phyloP scores from a whole-genome alignment of 768 basidiomycete genomes.

The Boletus insuetus region DNA sequence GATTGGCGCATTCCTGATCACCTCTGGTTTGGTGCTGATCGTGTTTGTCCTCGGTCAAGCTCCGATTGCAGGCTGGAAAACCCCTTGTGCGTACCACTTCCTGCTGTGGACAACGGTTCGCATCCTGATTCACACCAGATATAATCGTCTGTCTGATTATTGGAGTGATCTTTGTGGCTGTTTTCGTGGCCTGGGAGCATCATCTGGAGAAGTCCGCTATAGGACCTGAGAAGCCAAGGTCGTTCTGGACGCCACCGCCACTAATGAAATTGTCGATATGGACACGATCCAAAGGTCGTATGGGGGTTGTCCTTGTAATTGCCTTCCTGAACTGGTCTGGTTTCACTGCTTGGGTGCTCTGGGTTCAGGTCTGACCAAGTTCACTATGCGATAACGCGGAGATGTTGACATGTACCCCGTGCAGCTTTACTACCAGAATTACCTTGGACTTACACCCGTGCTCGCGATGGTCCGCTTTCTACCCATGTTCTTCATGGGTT shows the following conservation, averaged over 20 bases:
- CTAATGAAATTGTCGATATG: slow-evolving; percentile 64
- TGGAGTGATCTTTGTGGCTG: slow-evolving; percentile 50
- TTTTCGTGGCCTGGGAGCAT: slow-evolving; percentile 67
- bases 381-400: neutral
- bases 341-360: slow-evolving; percentile 55
- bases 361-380: slow-evolving; percentile 37
- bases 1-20: slow-evolving; percentile 68
- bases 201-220: slow-evolving; percentile 45
- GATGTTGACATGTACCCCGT: neutral
- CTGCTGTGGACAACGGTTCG: slow-evolving; percentile 20
- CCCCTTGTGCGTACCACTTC: slow-evolving; percentile 41
- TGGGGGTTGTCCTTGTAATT: slow-evolving; percentile 60
- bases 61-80: slow-evolving; percentile 61
- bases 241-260: slow-evolving; percentile 50
- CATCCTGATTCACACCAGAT: slow-evolving; percentile 37
- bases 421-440: slow-evolving; percentile 74
- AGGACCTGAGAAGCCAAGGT: slow-evolving; percentile 12
- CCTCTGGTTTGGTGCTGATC: slow-evolving; percentile 64
- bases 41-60: slow-evolving; percentile 74
- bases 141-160: slow-evolving; percentile 69
- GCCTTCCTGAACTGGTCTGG: slow-evolving; percentile 62
- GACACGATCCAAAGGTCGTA: slow-evolving; percentile 58
- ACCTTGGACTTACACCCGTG: slow-evolving; percentile 50
- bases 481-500: slow-evolving; percentile 68
- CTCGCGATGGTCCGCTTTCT: slow-evolving; percentile 62